phyloP scores from a whole-genome alignment of 176 grass and related monocot species.

The Carex cristatella region DNA sequence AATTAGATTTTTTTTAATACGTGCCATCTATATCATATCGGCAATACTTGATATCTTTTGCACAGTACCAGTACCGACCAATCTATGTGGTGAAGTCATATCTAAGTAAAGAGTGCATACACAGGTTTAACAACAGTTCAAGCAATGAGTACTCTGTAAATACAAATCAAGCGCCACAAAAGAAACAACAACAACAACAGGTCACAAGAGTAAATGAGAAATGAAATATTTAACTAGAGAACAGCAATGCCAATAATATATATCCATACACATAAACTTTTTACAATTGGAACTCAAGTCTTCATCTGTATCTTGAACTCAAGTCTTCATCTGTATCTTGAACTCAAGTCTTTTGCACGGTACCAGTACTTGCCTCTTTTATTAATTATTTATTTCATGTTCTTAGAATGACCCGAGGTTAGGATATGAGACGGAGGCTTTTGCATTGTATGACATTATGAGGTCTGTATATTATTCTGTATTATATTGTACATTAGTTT shows the following conservation, averaged over 20 bases:
- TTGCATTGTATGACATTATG: slow-evolving; percentile 92
- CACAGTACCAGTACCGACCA: neutral
- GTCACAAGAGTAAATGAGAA: neutral
- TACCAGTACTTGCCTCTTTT: neutral
- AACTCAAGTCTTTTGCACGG: no score
- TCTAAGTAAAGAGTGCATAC: neutral
- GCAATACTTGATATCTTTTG: neutral
- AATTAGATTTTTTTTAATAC: neutral
- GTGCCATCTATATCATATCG: neutral
- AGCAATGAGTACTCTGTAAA: neutral
- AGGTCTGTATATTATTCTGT: slow-evolving; percentile 40
- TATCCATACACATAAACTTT: neutral
- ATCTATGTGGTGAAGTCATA: neutral
- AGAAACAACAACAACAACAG: neutral
- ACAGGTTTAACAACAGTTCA: neutral
- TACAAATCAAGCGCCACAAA: neutral
- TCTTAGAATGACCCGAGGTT: slow-evolving; percentile 76
- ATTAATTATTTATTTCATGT: neutral
- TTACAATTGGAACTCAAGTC: neutral
- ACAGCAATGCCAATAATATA: neutral
- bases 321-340: neutral
- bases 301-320: neutral
- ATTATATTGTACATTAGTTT: neutral
- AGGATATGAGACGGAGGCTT: slow-evolving; percentile 91
- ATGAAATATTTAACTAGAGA: neutral